A percentile compares a stretch with the other conserved stretches of the same genome.
Evolutionary conservation across 169 alveolate genomes (phyloP).

Genomic region (Plasmodium malariae): DNA sequence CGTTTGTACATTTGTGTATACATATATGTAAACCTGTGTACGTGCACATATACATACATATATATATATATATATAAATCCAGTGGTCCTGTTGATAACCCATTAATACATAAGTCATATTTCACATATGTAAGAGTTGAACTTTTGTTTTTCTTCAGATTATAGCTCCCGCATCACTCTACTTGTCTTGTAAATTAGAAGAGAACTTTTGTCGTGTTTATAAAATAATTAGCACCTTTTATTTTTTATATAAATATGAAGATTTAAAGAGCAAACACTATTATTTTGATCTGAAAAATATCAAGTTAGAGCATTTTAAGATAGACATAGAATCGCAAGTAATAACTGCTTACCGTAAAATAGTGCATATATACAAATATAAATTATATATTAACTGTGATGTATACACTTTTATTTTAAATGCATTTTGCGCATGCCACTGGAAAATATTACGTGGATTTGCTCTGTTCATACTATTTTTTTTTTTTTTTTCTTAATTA

Average conservation of each 20-base stretch:
- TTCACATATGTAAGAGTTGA: not conserved
- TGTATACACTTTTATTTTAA: not conserved
- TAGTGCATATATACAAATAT: not conserved
- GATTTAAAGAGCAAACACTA: conserved; percentile 59
- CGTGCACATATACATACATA: not conserved
- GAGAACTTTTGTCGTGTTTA: conserved; percentile 90
- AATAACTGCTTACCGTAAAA: not conserved
- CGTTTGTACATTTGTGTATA: not conserved
- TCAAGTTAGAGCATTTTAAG: conserved; percentile 40
- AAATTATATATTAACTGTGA: not conserved
- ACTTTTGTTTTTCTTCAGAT: conserved; percentile 72
- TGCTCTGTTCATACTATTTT: not conserved
- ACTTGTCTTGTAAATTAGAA: conserved; percentile 91
- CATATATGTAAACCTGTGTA: not conserved
- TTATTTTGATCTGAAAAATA: conserved; percentile 67
- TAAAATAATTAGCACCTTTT: conserved; percentile 88
- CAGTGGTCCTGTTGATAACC: too few species aligned
- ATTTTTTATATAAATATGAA: conserved; percentile 79
- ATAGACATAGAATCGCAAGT: conserved; percentile 67
- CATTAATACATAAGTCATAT: too few species aligned
- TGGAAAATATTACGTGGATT: not conserved
- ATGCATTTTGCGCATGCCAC: too few species aligned
- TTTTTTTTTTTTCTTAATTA: not conserved
- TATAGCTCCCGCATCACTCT: conserved; percentile 90
- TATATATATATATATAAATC: not conserved